phyloP scores from a whole-genome alignment of 441 rosid species.

The Brassica hybrid region DNA sequence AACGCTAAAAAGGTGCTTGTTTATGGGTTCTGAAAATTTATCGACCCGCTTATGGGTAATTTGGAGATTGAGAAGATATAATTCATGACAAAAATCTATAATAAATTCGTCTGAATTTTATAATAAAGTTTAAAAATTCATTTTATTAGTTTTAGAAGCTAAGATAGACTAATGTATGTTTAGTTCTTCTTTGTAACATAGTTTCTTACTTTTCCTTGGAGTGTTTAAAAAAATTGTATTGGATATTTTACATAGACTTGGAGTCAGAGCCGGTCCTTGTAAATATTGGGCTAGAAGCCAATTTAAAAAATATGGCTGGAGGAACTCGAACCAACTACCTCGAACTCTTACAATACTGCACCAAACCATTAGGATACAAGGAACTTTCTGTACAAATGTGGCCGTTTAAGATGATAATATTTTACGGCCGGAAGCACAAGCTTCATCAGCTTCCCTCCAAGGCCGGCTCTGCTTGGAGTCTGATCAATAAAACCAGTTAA shows the following conservation, averaged over 20 bases:
- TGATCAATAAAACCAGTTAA: neutral
- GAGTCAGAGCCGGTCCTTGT: neutral
- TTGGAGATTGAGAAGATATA: neutral
- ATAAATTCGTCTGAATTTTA: neutral
- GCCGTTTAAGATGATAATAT: too few relatives aligned
- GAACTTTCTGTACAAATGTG: too few relatives aligned
- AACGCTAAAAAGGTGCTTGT: neutral
- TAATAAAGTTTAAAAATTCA: neutral
- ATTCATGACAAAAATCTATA: neutral
- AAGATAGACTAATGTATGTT: neutral
- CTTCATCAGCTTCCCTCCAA: too few relatives aligned
- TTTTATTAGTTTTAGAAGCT: neutral
- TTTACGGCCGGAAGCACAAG: too few relatives aligned
- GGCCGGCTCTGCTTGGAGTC: neutral
- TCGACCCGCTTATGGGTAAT: constrained; percentile 16
- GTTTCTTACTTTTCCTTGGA: neutral
- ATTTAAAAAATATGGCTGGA: too few relatives aligned
- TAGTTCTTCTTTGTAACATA: neutral
- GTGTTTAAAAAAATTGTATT: neutral
- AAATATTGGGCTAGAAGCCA: too few relatives aligned
- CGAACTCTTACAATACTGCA: too few relatives aligned
- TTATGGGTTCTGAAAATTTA: constrained; percentile 22
- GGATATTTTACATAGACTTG: constrained; percentile 10
- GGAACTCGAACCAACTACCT: too few relatives aligned
- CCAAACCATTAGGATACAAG: too few relatives aligned